Base-by-base conservation (phyloP, 768 basidiomycete genomes). In the Collybiopsis luxurians region DNA sequence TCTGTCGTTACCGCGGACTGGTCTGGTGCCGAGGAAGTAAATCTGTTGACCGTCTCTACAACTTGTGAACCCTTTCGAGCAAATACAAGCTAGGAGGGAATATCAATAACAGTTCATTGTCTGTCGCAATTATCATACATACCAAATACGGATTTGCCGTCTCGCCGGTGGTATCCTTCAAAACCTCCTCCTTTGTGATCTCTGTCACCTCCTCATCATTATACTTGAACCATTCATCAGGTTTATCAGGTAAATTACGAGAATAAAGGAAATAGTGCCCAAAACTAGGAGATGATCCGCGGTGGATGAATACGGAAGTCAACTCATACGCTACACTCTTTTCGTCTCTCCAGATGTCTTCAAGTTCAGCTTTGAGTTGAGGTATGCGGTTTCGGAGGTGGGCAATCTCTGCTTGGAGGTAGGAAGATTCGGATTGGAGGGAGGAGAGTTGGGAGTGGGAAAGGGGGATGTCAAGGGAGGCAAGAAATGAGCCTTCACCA, bases 241-340 rank as follows among this genome's bases (percentile, higher is more conserved):
- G 86, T 23, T 84, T 72, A 47, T 84, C 82, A 1, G 94, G 95
- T 13, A 97, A 76, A 68, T 93, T 81, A 39, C 94, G 82, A 54
- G 95, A 92, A 69, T 96, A 97, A 71, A 98, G 92, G 78, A 94
- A 98, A 71, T 97, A 97, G 68, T 97, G 95, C 2, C 94, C 94
- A 73, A 85, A 94, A 6, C 89, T 89, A 1, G 92, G 86, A 17
- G 86, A 89, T 53, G 87, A 81, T 47, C 95, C 95, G 27, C 95
- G 87, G 70, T 98, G 95, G 58, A 98, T 89, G 76, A 93, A 98
- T 19, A 98, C 96, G 10, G 92, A 91, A 0, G 92, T 93, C 43
- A 98, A 80, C 66, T 97, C 92, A 67, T 97, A 98, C 28, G 87
- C 86, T 7, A 83, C 84, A 28, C 78, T 72, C 15, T 68, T 79